Evolutionary conservation across 106 monocot species (phyloP).

Genomic region (Dioscorea dumetorum): DNA sequence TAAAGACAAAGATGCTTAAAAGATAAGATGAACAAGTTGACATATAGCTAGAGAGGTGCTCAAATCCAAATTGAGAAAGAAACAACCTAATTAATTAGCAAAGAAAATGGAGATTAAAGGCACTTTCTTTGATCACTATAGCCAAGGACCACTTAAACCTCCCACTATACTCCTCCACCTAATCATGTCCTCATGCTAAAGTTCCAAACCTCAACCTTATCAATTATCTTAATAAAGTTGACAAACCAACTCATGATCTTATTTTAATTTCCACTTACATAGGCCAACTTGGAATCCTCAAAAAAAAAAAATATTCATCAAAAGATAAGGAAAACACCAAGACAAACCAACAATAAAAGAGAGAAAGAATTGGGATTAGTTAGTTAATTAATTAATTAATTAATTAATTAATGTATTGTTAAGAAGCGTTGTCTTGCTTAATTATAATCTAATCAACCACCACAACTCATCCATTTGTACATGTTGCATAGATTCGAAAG

Average conservation of each 20-base stretch:
- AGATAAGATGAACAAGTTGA: too few species aligned
- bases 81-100: too few species aligned
- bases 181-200: too few species aligned
- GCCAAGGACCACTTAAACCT: too few species aligned
- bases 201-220: neutral
- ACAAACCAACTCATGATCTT: constrained; percentile 2
- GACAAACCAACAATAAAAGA: neutral
- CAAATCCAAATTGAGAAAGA: too few species aligned
- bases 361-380: neutral
- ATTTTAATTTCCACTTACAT: neutral
- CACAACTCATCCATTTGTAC: neutral
- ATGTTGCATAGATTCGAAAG: constrained; percentile 5
- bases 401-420: constrained; percentile 1
- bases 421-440: neutral
- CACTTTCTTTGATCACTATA: too few species aligned
- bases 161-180: too few species aligned
- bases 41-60: too few species aligned
- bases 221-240: neutral
- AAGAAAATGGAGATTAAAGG: too few species aligned
- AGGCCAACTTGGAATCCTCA: neutral
- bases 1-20: too few species aligned
- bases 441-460: neutral
- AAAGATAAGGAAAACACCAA: neutral
- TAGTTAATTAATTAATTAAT: neutral
- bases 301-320: neutral